A percentile compares a stretch with the other conserved stretches of the same genome.
Conservation (phyloP, 2,329 filamentous ascomycete genomes). For the Amylocarpus encephaloides region DNA sequence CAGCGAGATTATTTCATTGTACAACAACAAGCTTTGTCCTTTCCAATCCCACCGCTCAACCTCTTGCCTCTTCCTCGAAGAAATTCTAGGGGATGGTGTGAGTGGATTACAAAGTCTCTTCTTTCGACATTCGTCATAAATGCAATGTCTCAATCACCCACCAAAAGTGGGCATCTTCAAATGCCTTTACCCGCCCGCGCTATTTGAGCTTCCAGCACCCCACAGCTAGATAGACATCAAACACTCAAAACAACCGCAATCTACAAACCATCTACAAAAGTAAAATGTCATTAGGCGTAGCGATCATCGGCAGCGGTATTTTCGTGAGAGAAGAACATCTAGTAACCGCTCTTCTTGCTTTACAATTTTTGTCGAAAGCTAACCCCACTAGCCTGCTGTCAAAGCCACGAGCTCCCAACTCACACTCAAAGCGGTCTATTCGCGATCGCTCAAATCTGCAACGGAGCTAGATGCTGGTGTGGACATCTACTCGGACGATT, state of each 20-base stretch:
- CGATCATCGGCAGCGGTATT: constrained; percentile 57
- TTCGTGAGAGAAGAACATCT: constrained; percentile 55
- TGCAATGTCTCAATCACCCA: too few relatives aligned
- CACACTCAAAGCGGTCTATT: constrained; percentile 43
- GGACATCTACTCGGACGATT: constrained; percentile 30
- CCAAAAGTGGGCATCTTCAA: background rate
- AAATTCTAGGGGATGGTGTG: too few relatives aligned
- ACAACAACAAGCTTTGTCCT: too few relatives aligned
- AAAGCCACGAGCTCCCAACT: constrained; percentile 41
- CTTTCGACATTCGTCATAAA: too few relatives aligned
- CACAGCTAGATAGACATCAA: too few relatives aligned
- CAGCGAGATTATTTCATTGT: too few relatives aligned
- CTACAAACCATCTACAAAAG: background rate
- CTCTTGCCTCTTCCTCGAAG: too few relatives aligned
- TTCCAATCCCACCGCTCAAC: too few relatives aligned
- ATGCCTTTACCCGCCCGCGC: background rate
- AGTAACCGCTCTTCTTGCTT: constrained; percentile 29
- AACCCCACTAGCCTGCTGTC: constrained; percentile 47
- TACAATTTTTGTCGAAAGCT: background rate
- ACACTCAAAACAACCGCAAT: too few relatives aligned
- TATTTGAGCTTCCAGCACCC: background rate
- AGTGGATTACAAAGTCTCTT: too few relatives aligned
- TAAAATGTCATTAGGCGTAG: constrained; percentile 43
- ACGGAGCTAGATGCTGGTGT: constrained; percentile 36
- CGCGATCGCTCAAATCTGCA: constrained; percentile 30